phyloP scores from a whole-genome alignment of 1,139 yeast genomes.

The Lodderomyces jiufengensis region DNA sequence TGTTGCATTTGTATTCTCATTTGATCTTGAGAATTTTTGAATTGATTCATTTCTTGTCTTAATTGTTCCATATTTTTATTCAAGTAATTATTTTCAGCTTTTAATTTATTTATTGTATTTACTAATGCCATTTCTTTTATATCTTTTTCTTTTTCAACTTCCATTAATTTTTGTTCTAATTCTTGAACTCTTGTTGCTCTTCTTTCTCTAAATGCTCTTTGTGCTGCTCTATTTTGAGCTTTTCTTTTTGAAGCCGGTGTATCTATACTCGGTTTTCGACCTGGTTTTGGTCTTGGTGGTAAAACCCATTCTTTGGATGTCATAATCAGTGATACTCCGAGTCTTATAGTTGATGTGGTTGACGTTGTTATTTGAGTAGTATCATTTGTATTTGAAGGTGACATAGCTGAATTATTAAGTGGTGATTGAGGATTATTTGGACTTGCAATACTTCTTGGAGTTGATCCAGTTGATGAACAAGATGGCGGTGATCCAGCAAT shows the following conservation, averaged over 20 bases:
- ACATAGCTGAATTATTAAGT: slow-evolving; percentile 2
- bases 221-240: slow-evolving; percentile 95
- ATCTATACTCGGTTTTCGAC: slow-evolving; percentile 77
- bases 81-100: slow-evolving; percentile 38
- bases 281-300: slow-evolving; percentile 91
- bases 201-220: slow-evolving; percentile 83
- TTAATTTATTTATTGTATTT: slow-evolving; percentile 43
- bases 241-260: slow-evolving; percentile 76
- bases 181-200: slow-evolving; percentile 63
- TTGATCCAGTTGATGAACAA: slow-evolving; percentile 7
- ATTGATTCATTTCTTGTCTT: slow-evolving; percentile 21
- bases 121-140: slow-evolving; percentile 58
- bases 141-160: slow-evolving; percentile 63
- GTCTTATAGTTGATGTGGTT: slow-evolving; percentile 2
- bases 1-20: slow-evolving; percentile 6
- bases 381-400: slow-evolving; percentile 2
- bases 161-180: slow-evolving; percentile 45
- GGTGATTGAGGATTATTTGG: slow-evolving; percentile 10
- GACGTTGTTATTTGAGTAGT: slow-evolving; percentile 4
- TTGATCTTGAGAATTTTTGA: slow-evolving; percentile 15
- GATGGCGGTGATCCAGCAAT: slow-evolving; percentile 23
- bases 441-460: slow-evolving; percentile 14
- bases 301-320: slow-evolving; percentile 89
- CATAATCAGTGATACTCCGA: slow-evolving; percentile 37
- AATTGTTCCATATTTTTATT: slow-evolving; percentile 36